Conservation (phyloP, 169 alveolate genomes). For the Plasmodium fragile region DNA sequence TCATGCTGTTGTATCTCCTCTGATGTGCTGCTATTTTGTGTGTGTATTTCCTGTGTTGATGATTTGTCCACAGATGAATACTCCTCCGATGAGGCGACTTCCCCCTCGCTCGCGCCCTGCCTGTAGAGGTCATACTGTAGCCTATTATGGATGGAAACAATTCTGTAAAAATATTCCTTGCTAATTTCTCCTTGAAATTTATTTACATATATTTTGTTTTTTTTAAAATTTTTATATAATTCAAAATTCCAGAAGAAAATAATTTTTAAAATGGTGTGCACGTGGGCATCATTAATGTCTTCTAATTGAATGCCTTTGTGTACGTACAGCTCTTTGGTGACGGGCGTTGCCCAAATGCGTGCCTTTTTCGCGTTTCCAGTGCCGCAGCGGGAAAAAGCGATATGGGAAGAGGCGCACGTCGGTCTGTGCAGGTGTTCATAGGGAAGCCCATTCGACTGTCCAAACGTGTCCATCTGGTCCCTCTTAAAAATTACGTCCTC, state of each 20-base stretch:
- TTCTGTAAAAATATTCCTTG: conserved; percentile 66
- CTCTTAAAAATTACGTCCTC: conserved; percentile 10
- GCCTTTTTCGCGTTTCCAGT: not conserved
- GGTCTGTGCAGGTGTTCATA: not conserved
- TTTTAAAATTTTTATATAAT: conserved; percentile 63
- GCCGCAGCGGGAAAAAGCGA: not conserved
- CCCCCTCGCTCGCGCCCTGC: not conserved
- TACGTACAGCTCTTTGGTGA: not conserved
- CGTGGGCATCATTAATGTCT: conserved; percentile 17
- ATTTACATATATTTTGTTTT: conserved; percentile 42
- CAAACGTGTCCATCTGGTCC: not conserved
- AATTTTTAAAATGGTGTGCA: conserved; percentile 61
- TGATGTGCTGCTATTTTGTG: not conserved
- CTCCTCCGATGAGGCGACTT: not conserved
- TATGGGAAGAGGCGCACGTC: not conserved
- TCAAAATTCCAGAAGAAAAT: conserved; percentile 73
- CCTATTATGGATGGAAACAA: conserved; percentile 36
- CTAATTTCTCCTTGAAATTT: conserved; percentile 47
- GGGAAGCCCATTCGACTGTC: not conserved
- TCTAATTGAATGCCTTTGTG: conserved; percentile 8
- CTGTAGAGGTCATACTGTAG: not conserved
- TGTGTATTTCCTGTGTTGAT: not conserved
- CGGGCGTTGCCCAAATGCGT: not conserved
- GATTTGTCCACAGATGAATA: not conserved
- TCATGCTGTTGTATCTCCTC: not conserved